These are phyloP conservation scores for Solanum bulbocastanum DNA, from an alignment of 257 asterid species.

Conservation along the genomic window DNA sequence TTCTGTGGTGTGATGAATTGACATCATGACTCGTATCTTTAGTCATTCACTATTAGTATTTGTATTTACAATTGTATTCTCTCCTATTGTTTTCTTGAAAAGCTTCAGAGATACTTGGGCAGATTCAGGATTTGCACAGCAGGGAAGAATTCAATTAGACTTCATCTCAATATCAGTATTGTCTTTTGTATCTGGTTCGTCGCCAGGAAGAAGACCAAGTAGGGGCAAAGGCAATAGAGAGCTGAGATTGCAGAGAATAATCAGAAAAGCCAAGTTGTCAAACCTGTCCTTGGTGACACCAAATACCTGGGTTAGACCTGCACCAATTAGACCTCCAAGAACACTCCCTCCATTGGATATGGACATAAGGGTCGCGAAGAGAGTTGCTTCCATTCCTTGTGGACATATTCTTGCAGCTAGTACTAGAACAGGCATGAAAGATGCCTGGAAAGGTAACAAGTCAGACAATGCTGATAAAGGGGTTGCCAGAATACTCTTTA, in stretches of 20 bases:
- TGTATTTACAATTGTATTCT: slow-evolving; percentile 12
- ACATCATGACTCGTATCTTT: not conserved
- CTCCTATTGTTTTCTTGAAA: not conserved
- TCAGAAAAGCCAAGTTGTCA: slow-evolving; percentile 57
- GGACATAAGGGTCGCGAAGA: slow-evolving; percentile 94
- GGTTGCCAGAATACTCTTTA: not conserved
- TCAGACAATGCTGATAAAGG: not conserved
- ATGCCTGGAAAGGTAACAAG: slow-evolving; percentile 41
- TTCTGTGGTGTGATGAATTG: not conserved
- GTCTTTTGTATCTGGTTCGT: slow-evolving; percentile 33
- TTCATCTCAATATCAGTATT: slow-evolving; percentile 57
- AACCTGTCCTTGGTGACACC: slow-evolving; percentile 84
- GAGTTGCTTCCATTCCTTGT: slow-evolving; percentile 95
- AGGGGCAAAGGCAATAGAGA: slow-evolving; percentile 87
- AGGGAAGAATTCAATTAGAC: slow-evolving; percentile 36
- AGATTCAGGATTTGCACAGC: not conserved
- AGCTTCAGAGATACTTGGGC: not conserved
- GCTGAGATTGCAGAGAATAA: slow-evolving; percentile 87
- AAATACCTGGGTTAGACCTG: slow-evolving; percentile 73
- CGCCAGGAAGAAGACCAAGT: slow-evolving; percentile 80
- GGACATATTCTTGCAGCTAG: slow-evolving; percentile 93
- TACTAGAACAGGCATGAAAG: slow-evolving; percentile 98
- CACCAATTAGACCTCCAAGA: slow-evolving; percentile 89
- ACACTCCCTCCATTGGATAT: slow-evolving; percentile 87
- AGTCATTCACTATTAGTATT: not conserved